A percentile compares a stretch with the other conserved stretches of the same genome.
phyloP scores from a whole-genome alignment of 148 eudicot genomes.

The Fagopyrum esculentum region DNA sequence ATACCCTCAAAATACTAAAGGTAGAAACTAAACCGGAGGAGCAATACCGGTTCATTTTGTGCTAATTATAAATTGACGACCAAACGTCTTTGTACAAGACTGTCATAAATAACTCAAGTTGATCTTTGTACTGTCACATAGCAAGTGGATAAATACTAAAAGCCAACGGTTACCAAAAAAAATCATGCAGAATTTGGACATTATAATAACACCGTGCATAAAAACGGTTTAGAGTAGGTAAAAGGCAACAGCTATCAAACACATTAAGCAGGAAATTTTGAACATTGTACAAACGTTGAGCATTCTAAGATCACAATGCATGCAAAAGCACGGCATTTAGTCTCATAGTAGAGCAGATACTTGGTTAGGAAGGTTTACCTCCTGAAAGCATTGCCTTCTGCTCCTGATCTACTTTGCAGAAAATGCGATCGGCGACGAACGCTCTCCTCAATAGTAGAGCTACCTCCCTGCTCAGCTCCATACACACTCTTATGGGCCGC shows the following conservation, averaged over 20 bases:
- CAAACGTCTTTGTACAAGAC: too few species aligned
- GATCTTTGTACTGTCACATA: too few species aligned
- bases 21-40: too few species aligned
- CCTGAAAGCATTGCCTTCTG: conserved; percentile 77
- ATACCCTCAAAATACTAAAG: too few species aligned
- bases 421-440: conserved; percentile 81
- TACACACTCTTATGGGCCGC: conserved; percentile 70
- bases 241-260: neutral
- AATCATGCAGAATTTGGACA: neutral
- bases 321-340: neutral
- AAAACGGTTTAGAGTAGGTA: neutral
- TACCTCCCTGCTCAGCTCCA: conserved; percentile 91
- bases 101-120: too few species aligned
- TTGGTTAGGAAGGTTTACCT: conserved; percentile 26
- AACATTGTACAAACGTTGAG: neutral
- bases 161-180: conserved; percentile 16
- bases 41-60: too few species aligned
- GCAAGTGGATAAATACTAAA: too few species aligned
- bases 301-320: neutral
- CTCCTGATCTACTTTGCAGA: conserved; percentile 58
- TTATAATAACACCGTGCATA: neutral
- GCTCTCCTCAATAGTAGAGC: conserved; percentile 86
- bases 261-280: neutral
- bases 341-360: neutral
- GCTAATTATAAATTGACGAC: too few species aligned